Conservation (phyloP, 2,329 filamentous ascomycete genomes). For the Sordariomycetes sp. region DNA sequence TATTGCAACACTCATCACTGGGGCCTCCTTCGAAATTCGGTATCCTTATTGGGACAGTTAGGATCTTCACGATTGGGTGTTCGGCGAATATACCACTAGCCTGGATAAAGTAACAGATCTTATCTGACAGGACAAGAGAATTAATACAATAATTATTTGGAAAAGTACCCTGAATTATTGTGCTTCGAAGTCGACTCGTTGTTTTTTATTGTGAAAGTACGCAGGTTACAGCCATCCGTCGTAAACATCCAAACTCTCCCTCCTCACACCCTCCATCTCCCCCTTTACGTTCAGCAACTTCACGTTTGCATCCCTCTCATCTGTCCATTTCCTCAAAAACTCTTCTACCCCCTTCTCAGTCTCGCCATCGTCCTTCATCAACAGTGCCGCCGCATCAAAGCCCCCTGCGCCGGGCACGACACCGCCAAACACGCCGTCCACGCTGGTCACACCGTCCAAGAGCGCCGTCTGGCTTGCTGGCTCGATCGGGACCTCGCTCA, state of each 20-base stretch:
- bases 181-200: no score
- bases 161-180: no score
- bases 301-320: constrained; percentile 50
- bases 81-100: no score
- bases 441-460: constrained; percentile 61
- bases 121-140: no score
- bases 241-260: constrained; percentile 34
- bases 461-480: constrained; percentile 76
- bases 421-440: constrained; percentile 79
- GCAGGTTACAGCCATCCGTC: constrained; percentile 31
- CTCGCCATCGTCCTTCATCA: constrained; percentile 64
- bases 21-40: no score
- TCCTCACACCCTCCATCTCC: constrained; percentile 58
- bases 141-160: no score
- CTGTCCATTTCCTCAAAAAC: constrained; percentile 58
- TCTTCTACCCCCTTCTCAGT: constrained; percentile 51
- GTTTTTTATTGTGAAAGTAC: neutral
- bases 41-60: no score
- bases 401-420: constrained; percentile 93
- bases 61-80: no score
- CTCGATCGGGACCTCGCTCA: constrained; percentile 78
- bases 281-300: constrained; percentile 61
- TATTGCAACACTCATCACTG: no score
- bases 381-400: constrained; percentile 77
- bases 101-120: no score